phyloP scores from a whole-genome alignment of 2,329 filamentous ascomycete genomes.

The Capronia coronata region DNA sequence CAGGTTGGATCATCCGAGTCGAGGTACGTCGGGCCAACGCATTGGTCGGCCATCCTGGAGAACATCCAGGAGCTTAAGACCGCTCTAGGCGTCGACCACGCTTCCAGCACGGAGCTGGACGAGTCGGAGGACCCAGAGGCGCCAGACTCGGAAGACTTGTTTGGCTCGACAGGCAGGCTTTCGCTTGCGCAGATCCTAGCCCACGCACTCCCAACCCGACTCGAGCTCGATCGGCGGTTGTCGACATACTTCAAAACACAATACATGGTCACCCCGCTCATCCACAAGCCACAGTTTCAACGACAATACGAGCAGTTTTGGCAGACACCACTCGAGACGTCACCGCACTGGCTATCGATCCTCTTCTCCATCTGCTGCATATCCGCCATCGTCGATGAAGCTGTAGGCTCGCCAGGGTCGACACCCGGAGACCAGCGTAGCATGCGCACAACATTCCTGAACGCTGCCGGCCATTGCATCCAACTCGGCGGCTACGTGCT shows the following conservation, averaged over 20 bases:
- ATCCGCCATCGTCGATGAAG: constrained; percentile 19
- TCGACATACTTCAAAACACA: constrained; percentile 26
- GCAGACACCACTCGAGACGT: constrained; percentile 43
- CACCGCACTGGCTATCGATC: constrained; percentile 48
- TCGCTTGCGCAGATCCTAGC: constrained; percentile 24
- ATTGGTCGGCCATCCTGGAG: constrained; percentile 40
- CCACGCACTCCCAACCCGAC: constrained; percentile 20
- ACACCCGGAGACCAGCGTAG: constrained; percentile 44
- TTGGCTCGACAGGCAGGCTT: constrained; percentile 8
- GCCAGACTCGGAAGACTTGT: constrained; percentile 15
- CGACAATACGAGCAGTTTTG: constrained; percentile 49
- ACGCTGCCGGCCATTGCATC: constrained; percentile 47
- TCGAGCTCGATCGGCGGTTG: constrained; percentile 23
- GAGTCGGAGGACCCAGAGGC: constrained; percentile 19
- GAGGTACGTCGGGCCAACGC: constrained; percentile 37
- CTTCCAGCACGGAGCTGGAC: constrained; percentile 13
- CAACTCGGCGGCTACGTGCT: constrained; percentile 40
- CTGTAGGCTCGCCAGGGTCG: constrained; percentile 22
- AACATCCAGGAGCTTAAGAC: constrained; percentile 29
- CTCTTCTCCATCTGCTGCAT: constrained; percentile 47
- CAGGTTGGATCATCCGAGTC: constrained; percentile 15
- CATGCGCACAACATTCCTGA: constrained; percentile 34
- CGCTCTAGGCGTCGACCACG: constrained; percentile 9
- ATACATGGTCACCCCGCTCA: constrained; percentile 24
- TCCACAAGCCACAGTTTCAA: constrained; percentile 22